A percentile compares a stretch with the other conserved stretches of the same genome.
Conservation (phyloP, 257 asterid species). For the Penstemon davidsonii region DNA sequence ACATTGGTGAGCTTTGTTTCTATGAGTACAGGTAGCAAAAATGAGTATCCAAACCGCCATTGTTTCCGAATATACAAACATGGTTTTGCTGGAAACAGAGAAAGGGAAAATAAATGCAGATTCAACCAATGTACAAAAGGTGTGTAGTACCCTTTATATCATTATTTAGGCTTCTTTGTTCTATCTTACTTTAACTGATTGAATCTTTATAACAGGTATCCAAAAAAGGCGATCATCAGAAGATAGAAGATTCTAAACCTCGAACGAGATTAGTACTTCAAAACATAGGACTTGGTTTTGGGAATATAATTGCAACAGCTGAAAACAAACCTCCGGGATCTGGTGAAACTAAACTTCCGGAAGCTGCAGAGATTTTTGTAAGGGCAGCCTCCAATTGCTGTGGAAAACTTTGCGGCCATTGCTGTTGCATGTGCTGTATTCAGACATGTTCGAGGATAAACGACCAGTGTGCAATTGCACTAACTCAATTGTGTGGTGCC, state of each 20-base stretch:
- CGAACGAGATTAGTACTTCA: conserved; percentile 31
- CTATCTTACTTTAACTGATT: background rate
- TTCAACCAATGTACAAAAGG: conserved; percentile 46
- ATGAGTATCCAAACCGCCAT: conserved; percentile 53
- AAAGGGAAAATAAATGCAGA: conserved; percentile 37
- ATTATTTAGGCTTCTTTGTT: too few species aligned
- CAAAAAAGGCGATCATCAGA: conserved; percentile 32
- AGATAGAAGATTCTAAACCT: conserved; percentile 48
- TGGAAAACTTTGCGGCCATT: conserved; percentile 52
- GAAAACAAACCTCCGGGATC: conserved; percentile 69
- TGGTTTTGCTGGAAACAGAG: conserved; percentile 57
- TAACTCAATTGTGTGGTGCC: conserved; percentile 66
- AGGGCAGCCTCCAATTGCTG: conserved; percentile 72
- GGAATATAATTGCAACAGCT: conserved; percentile 62
- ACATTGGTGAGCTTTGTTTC: conserved; percentile 17
- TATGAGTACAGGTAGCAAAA: conserved; percentile 62
- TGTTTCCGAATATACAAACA: conserved; percentile 68
- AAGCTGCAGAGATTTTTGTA: conserved; percentile 58
- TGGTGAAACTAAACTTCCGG: conserved; percentile 35
- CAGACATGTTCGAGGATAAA: conserved; percentile 57
- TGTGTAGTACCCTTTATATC: conserved; percentile 20
- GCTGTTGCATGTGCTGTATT: conserved; percentile 90
- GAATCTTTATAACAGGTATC: conserved; percentile 32
- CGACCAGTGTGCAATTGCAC: conserved; percentile 64
- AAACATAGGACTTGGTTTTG: conserved; percentile 63